These are phyloP conservation scores for Blakeslea trispora DNA, from an alignment of 371 early-diverging fungal species.

Conservation along the genomic window DNA sequence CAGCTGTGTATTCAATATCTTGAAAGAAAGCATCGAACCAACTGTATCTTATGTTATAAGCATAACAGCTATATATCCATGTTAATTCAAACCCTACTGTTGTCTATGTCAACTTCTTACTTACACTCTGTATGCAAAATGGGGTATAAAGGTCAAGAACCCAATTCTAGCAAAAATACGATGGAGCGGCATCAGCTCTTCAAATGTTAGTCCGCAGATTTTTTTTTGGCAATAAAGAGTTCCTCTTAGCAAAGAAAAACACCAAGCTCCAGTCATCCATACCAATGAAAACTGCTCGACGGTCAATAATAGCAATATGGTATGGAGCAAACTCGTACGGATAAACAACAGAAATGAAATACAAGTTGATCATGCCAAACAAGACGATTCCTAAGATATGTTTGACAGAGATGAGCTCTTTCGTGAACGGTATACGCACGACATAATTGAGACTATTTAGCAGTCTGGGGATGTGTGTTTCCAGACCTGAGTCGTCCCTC, in stretches of 20 bases:
- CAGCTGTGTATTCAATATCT: conserved; percentile 40
- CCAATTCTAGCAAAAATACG: conserved; percentile 53
- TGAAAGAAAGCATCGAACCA: conserved; percentile 31
- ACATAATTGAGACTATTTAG: conserved; percentile 21
- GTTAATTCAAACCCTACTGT: not conserved
- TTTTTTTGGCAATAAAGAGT: conserved; percentile 39
- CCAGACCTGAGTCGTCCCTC: conserved; percentile 12
- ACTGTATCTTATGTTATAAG: conserved; percentile 13
- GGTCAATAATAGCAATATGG: conserved; percentile 32
- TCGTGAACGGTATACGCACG: conserved; percentile 39
- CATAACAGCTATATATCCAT: conserved; percentile 24
- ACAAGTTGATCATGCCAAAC: conserved; percentile 29
- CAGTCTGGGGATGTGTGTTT: conserved; percentile 9
- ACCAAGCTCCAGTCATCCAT: conserved; percentile 52
- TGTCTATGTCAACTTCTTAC: no score
- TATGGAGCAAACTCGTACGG: conserved; percentile 33
- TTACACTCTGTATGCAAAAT: conserved; percentile 50
- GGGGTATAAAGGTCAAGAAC: conserved; percentile 38
- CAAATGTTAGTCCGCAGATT: conserved; percentile 48
- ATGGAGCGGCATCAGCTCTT: conserved; percentile 49
- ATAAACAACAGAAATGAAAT: conserved; percentile 31
- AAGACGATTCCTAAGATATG: conserved; percentile 37
- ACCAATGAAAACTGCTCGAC: conserved; percentile 47
- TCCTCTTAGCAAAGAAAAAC: conserved; percentile 46
- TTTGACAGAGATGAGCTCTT: conserved; percentile 39